Evolutionary conservation across 768 basidiomycete species (phyloP), one percentile per base, ranked within the genome.

Genomic region (Imleria badia): DNA sequence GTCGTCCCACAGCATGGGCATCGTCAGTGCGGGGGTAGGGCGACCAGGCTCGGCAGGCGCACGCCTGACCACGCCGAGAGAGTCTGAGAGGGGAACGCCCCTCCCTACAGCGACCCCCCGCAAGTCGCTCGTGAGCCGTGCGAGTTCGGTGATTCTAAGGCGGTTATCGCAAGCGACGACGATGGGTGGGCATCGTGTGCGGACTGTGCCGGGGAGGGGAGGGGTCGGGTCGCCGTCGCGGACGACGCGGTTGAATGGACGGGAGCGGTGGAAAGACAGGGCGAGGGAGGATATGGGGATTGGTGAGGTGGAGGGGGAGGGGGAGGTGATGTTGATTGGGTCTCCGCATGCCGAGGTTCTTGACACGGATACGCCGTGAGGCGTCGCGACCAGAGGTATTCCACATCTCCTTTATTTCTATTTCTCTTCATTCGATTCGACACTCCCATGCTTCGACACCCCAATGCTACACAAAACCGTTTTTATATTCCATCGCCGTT

Each of bases 11-110:
- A n/a, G n/a, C 26, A 41, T 22, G 31, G 11, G n/a, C n/a, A n/a
- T n/a, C n/a, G n/a, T n/a, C n/a, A n/a, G 11, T 5, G 33, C 5
- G 15, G 5, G 22, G n/a, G n/a, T n/a, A n/a, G n/a, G n/a, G n/a
- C n/a, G 68, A 23, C 66, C 69, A 0, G 66, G 63, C 1, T 69
- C 68, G 0, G 68, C 68, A 2, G 59, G 62, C 3, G 64, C 58
- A 5, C 48, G 66, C 10, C 19, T 70, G 39, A 58, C 60, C 44
- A 60, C 51, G 53, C 54, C 45, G 51, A 44, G 5, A 12, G 53
- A 38, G 5, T 23, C 39, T 30, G 52, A 43, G 3, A 39, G 39
- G 38, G 13, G 13, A 22, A 39, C 33, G 34, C 36, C 38, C 13
- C 6, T 39, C 10, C 36, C 40, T 1, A 30, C 40, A n/a, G 40